These are phyloP conservation scores for Ophiostoma sp. DNA, from an alignment of 2,329 filamentous ascomycete genomes.

Conservation along the genomic window DNA sequence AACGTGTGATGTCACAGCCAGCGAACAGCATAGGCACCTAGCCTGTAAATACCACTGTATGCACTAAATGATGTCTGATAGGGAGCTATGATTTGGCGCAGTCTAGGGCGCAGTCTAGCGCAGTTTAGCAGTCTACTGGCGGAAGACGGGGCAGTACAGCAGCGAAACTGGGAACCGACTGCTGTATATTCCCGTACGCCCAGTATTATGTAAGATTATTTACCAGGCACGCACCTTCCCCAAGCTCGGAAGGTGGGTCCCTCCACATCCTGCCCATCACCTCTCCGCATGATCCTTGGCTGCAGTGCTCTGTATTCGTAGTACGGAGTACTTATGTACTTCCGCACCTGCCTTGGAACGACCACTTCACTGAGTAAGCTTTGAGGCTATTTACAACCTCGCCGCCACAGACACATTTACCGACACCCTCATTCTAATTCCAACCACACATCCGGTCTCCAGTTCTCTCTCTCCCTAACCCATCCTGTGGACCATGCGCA, in stretches of 20 bases:
- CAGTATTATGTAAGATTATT: too few relatives aligned
- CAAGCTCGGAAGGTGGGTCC: slow-evolving; percentile 12
- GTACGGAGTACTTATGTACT: neutral
- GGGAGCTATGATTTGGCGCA: too few relatives aligned
- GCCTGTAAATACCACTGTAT: too few relatives aligned
- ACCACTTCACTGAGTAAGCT: neutral
- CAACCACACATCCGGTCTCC: neutral
- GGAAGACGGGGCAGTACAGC: too few relatives aligned
- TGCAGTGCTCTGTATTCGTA: neutral
- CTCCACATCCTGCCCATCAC: slow-evolving; percentile 1
- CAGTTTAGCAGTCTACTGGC: too few relatives aligned
- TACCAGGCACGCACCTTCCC: slow-evolving; percentile 14
- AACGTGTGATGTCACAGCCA: neutral
- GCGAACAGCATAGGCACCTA: too few relatives aligned
- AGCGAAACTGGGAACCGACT: too few relatives aligned
- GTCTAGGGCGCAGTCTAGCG: too few relatives aligned
- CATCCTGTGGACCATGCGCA: slow-evolving; percentile 9
- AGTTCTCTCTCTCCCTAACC: neutral
- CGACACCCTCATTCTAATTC: neutral
- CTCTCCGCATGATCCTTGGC: slow-evolving; percentile 1
- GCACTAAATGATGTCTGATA: too few relatives aligned
- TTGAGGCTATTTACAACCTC: slow-evolving; percentile 1
- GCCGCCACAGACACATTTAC: neutral
- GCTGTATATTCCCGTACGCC: too few relatives aligned
- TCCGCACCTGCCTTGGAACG: neutral